A percentile compares a stretch with the other conserved stretches of the same genome.
These are phyloP conservation scores for Moelleriella libera DNA, from an alignment of 2,329 filamentous ascomycete species.

Conservation along the genomic window DNA sequence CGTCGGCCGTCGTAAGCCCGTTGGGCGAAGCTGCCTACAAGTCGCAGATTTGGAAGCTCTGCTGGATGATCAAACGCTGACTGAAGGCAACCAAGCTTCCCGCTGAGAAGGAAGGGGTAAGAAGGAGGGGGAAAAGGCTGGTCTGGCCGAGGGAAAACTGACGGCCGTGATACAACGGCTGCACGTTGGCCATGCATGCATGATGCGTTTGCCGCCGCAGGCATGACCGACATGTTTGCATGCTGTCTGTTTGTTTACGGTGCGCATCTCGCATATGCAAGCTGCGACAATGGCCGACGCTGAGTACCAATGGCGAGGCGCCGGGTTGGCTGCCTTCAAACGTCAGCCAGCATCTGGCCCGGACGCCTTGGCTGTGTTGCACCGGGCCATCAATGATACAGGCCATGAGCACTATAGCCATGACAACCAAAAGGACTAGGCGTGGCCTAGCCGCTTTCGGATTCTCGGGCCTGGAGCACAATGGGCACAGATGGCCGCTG, in stretches of 20 bases:
- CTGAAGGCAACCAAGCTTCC: not conserved
- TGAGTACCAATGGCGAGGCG: not conserved
- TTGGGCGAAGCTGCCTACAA: not conserved
- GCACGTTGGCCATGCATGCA: not conserved
- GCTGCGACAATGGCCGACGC: not conserved
- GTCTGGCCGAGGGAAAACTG: not conserved
- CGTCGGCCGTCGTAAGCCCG: not conserved
- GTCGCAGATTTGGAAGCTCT: not conserved
- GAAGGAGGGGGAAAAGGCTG: not conserved
- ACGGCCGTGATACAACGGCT: not conserved
- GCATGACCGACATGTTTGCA: not conserved
- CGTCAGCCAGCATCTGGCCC: not conserved
- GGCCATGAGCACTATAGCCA: no score
- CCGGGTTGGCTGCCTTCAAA: not conserved
- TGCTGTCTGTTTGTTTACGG: not conserved
- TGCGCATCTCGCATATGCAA: not conserved
- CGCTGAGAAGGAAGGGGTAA: not conserved
- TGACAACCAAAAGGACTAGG: not conserved
- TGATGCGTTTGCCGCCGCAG: not conserved
- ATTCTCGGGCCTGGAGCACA: not conserved
- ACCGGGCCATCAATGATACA: no score
- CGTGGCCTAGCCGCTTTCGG: not conserved
- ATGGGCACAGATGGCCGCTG: not conserved
- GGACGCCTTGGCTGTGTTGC: not conserved
- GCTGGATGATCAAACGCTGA: not conserved